phyloP scores from a whole-genome alignment of 2,329 filamentous ascomycete genomes.

The Tympanopsis confertula region DNA sequence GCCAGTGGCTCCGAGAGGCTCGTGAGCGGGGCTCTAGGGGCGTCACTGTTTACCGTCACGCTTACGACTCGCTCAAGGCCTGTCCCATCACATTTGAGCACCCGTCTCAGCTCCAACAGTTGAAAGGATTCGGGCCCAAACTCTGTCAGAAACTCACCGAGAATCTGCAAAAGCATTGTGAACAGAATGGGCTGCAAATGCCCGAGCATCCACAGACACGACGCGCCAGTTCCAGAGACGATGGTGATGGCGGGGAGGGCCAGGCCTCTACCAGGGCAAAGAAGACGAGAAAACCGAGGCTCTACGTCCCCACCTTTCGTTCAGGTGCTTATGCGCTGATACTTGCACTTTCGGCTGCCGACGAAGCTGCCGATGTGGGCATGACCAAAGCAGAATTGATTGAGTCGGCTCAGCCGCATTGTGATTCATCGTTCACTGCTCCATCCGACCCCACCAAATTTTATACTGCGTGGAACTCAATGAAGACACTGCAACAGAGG shows the following conservation, averaged over 20 bases:
- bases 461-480: slow-evolving; percentile 39
- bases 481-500: slow-evolving; percentile 35
- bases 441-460: slow-evolving; percentile 32
- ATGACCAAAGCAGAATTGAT: slow-evolving; percentile 35
- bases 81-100: slow-evolving; percentile 34
- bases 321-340: slow-evolving; percentile 37
- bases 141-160: slow-evolving; percentile 34
- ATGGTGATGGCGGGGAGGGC: not conserved
- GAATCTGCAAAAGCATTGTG: slow-evolving; percentile 7
- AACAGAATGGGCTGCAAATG: not conserved
- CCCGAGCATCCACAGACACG: not conserved
- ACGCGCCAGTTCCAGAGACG: not conserved
- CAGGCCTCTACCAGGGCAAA: not conserved
- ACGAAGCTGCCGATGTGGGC: slow-evolving; percentile 25
- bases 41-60: slow-evolving; percentile 8
- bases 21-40: not conserved
- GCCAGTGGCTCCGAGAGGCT: not conserved
- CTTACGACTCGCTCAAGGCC: slow-evolving; percentile 38
- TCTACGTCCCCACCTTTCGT: slow-evolving; percentile 34
- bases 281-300: slow-evolving; percentile 18
- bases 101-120: slow-evolving; percentile 34
- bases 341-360: slow-evolving; percentile 27
- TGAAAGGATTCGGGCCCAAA: slow-evolving; percentile 36
- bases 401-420: slow-evolving; percentile 33
- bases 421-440: slow-evolving; percentile 34